Conservation (phyloP, 805 yeast species). For the Pichia pseudocactophila region DNA sequence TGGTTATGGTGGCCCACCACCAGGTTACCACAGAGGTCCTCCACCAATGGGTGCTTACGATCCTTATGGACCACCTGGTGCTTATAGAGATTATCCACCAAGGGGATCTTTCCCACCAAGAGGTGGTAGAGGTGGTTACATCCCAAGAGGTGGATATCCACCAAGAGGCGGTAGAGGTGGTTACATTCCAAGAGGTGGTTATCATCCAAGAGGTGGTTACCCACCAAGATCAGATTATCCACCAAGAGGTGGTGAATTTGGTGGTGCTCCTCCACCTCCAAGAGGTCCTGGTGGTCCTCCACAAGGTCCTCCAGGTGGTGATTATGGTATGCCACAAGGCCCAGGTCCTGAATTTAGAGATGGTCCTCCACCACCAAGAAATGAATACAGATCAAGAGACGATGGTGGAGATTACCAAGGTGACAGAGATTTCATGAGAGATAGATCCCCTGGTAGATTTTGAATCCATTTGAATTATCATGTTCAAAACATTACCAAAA, state of each 20-base stretch:
- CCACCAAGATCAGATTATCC: constrained; percentile 24
- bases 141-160: constrained; percentile 23
- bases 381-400: constrained; percentile 28
- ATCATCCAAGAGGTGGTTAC: constrained; percentile 23
- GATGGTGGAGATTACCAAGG: constrained; percentile 16
- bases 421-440: constrained; percentile 50
- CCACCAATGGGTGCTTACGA: constrained; percentile 17
- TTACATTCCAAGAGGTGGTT: constrained; percentile 24
- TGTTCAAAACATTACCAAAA: background rate
- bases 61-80: constrained; percentile 20
- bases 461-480: constrained; percentile 19
- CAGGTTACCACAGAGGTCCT: constrained; percentile 26
- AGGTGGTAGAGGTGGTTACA: constrained; percentile 23
- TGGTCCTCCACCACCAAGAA: constrained; percentile 23
- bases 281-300: constrained; percentile 26
- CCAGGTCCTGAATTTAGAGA: constrained; percentile 26
- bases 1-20: constrained; percentile 30
- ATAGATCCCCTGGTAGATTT: constrained; percentile 73
- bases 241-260: constrained; percentile 24
- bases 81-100: constrained; percentile 18
- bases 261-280: constrained; percentile 12
- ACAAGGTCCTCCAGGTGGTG: constrained; percentile 22
- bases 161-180: constrained; percentile 22
- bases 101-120: constrained; percentile 26
- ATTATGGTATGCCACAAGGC: constrained; percentile 18